Percentiles rank a stretch among this genome's conserved stretches.
These are phyloP conservation scores for Vitis labrusca DNA, from an alignment of 164 flowering plant species.

Conservation along the genomic window DNA sequence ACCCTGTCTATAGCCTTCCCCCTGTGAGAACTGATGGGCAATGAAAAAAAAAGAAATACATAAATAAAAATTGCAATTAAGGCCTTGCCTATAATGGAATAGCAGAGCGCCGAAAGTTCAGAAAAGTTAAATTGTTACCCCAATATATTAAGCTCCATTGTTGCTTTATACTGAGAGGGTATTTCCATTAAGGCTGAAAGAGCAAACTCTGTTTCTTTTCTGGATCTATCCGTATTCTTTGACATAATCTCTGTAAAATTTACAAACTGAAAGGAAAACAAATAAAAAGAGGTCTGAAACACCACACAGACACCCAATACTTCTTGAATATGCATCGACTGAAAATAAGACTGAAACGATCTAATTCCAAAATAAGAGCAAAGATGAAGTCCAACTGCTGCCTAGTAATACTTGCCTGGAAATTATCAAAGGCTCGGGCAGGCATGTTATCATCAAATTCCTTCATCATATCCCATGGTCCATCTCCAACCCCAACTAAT, in stretches of 20 bases:
- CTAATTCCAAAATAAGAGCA: background rate
- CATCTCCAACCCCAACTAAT: constrained; percentile 94
- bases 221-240: constrained; percentile 43
- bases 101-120: background rate
- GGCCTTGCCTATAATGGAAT: too few species aligned
- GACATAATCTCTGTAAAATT: constrained; percentile 79
- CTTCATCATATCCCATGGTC: constrained; percentile 94
- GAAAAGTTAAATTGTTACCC: constrained; percentile 37
- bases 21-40: constrained; percentile 28
- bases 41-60: background rate
- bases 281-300: background rate
- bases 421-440: constrained; percentile 81
- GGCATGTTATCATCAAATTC: constrained; percentile 94
- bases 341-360: background rate
- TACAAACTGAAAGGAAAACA: constrained; percentile 55
- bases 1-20: constrained; percentile 49
- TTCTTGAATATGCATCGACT: background rate
- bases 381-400: background rate
- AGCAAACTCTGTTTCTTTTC: constrained; percentile 74
- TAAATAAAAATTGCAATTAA: background rate
- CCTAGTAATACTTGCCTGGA: constrained; percentile 50
- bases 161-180: constrained; percentile 79
- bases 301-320: background rate
- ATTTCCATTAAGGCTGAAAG: constrained; percentile 81
- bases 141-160: constrained; percentile 56